Percentiles rank a stretch among this genome's conserved stretches.
These are phyloP conservation scores for Huntiella omanensis DNA, from an alignment of 2,329 filamentous ascomycete genomes.

Conservation along the genomic window DNA sequence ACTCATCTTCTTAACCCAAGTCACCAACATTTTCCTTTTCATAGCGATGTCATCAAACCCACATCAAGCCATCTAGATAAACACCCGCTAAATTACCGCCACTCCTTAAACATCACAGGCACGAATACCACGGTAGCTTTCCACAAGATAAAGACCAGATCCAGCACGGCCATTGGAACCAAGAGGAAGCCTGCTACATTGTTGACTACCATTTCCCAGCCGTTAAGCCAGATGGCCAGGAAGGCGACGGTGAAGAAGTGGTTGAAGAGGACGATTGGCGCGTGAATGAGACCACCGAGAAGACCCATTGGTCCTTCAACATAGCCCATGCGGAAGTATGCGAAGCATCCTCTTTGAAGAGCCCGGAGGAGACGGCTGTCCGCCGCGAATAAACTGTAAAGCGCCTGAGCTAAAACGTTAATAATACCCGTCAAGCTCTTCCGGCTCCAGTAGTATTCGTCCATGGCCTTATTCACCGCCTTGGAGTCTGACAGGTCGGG, in stretches of 20 bases:
- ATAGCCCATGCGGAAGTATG: conserved; percentile 66
- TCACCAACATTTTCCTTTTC: too few relatives aligned
- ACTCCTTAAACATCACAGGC: conserved; percentile 59
- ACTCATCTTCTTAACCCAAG: too few relatives aligned
- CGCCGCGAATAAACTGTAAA: conserved; percentile 83
- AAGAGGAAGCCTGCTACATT: conserved; percentile 33
- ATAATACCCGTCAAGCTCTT: conserved; percentile 73
- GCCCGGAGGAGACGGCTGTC: conserved; percentile 57
- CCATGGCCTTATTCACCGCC: conserved; percentile 49
- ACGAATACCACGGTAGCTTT: conserved; percentile 69
- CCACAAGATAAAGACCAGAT: conserved; percentile 53
- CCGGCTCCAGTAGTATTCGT: conserved; percentile 67
- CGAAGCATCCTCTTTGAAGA: conserved; percentile 79
- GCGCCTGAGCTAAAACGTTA: conserved; percentile 91
- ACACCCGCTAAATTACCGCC: conserved; percentile 16
- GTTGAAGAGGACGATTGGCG: conserved; percentile 60
- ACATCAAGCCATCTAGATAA: background rate
- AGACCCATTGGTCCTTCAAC: conserved; percentile 65
- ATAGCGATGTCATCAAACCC: too few relatives aligned
- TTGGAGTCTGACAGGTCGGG: conserved; percentile 49
- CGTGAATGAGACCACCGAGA: conserved; percentile 61
- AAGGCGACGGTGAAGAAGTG: conserved; percentile 94
- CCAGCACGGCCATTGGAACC: conserved; percentile 44
- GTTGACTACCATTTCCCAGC: conserved; percentile 22
- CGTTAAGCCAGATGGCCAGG: conserved; percentile 56